Conservation (phyloP, 352 stramenopile genomes). For the Phytophthora meadii region DNA sequence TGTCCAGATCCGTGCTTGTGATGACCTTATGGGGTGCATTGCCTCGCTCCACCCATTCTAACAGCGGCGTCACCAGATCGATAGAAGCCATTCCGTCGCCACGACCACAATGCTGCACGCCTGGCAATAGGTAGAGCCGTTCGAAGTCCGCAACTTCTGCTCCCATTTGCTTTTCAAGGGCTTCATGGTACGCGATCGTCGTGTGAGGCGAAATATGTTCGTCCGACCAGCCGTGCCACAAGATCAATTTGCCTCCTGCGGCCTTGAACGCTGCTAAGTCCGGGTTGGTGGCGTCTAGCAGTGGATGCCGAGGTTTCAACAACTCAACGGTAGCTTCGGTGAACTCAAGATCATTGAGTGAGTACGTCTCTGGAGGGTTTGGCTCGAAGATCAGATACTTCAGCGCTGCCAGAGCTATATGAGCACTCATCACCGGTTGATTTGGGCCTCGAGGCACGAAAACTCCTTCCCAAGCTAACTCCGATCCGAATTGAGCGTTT, state of each 20-base stretch:
- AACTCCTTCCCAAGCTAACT: constrained; percentile 41
- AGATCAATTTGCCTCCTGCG: constrained; percentile 43
- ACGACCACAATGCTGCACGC: constrained; percentile 43
- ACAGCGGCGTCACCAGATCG: constrained; percentile 44
- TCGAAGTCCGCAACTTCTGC: constrained; percentile 33
- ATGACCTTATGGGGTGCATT: constrained; percentile 29
- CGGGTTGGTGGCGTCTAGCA: constrained; percentile 44
- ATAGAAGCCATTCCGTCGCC: constrained; percentile 43
- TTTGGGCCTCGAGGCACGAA: constrained; percentile 32
- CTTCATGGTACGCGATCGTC: constrained; percentile 48
- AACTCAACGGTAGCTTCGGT: constrained; percentile 33
- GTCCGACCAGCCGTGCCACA: constrained; percentile 51
- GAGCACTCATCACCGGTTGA: constrained; percentile 32
- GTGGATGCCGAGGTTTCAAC: constrained; percentile 34
- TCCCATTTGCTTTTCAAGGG: constrained; percentile 38
- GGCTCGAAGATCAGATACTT: constrained; percentile 48
- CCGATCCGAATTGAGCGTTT: constrained; percentile 42
- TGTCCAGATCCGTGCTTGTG: constrained; percentile 24
- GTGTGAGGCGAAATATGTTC: constrained; percentile 47
- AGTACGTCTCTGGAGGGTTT: constrained; percentile 36
- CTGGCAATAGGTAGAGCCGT: constrained; percentile 44
- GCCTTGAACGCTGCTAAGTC: constrained; percentile 43
- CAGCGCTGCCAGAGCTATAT: constrained; percentile 39
- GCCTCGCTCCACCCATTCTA: constrained; percentile 47
- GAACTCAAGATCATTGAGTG: constrained; percentile 44